Evolutionary conservation across 495 filamentous ascomycete species (phyloP), one percentile per base, ranked within the genome.

Genomic region (Aspergillus funiculosus): DNA sequence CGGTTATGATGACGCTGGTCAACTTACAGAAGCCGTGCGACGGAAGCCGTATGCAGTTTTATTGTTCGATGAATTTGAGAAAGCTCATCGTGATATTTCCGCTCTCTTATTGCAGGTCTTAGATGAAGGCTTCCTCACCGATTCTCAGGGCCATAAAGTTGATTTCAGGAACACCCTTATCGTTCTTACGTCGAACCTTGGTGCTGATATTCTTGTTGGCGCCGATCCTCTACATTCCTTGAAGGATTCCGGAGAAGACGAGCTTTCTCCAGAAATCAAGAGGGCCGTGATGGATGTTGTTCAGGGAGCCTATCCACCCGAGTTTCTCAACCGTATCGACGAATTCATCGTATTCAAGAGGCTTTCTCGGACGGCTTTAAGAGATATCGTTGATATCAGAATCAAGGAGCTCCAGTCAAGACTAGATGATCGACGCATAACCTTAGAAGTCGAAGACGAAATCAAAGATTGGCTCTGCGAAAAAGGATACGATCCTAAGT

Each of bases 161-260:
- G 92, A 97, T 60, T 97, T 97, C 72, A 75, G 87, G 24, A 95
- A 95, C 60, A 96, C 91, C 11, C 82, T 97, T 51, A 95, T 98
- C 55, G 91, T 97, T 0, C 74, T 98, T 26, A 96, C 92, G 0
- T 94, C 88, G 20, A 98, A 98, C 62, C 81, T 98, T 28, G 90
- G 56, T 11, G 73, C 74, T 8, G 64, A 72, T 22, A 71, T 77
- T 14, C 58, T 78, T 6, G 67, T 76, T 7, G 67, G 69, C 28
- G 59, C 54, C 21, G 70, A 72, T 42, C 64, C 66, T 4, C 47
- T 72, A 32, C 57, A 72, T 39, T 46, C 64, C 17, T 46, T 56
- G 46, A 75, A 78, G 42, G 75, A 85, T 44, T 76, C 74, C 2
- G 59, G 65, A 4, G 71, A 76, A 25, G 75, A 78, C 26, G 80